Conservation (phyloP, 2,329 filamentous ascomycete species). For the Cryphonectria japonica region DNA sequence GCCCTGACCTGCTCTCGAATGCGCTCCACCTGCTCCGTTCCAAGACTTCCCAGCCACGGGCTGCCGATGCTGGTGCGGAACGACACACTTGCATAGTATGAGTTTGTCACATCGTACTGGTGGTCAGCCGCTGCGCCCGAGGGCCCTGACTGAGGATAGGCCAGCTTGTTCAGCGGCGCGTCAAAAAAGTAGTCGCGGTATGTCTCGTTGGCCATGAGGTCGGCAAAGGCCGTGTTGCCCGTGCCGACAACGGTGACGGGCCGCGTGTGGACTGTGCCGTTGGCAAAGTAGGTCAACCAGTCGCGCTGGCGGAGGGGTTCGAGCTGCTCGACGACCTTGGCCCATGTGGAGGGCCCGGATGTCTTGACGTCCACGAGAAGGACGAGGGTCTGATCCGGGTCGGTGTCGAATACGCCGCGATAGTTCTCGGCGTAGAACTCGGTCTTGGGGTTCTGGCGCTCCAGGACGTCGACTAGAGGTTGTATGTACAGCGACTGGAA, state of each 20-base stretch:
- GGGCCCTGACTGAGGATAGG: constrained; percentile 3
- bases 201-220: constrained; percentile 55
- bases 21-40: constrained; percentile 45
- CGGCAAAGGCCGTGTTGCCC: constrained; percentile 64
- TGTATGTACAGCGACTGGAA: constrained; percentile 67
- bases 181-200: constrained; percentile 69
- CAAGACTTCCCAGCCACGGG: constrained; percentile 50
- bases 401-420: constrained; percentile 60
- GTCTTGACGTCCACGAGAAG: constrained; percentile 75
- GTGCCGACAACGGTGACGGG: constrained; percentile 72
- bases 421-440: constrained; percentile 48
- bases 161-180: constrained; percentile 57
- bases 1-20: constrained; percentile 50
- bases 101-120: constrained; percentile 57
- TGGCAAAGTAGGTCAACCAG: constrained; percentile 60
- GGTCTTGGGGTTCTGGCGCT: constrained; percentile 54
- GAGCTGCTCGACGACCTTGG: constrained; percentile 57
- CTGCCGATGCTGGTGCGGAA: constrained; percentile 59
- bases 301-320: constrained; percentile 60
- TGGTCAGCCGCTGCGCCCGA: constrained; percentile 26
- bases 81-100: constrained; percentile 67
- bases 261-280: constrained; percentile 53
- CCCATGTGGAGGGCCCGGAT: constrained; percentile 54
- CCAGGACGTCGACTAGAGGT: constrained; percentile 63
- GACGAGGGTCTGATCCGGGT: constrained; percentile 57